A percentile compares a stretch with the other conserved stretches of the same genome.
Conservation (phyloP, 164 flowering plant genomes). For the Hamamelis virginiana region DNA sequence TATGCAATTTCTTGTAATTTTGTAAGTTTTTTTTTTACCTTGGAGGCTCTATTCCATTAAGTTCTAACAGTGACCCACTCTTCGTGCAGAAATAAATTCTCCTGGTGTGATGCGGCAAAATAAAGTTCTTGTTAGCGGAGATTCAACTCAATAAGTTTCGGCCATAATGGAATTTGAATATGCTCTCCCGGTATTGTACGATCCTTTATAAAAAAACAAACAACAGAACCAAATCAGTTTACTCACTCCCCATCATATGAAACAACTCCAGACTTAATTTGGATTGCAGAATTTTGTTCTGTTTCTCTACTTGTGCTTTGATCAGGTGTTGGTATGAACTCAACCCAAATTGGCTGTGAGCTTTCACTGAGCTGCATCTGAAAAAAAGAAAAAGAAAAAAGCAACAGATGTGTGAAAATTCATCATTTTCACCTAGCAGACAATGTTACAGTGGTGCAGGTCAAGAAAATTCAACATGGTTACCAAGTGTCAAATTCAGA, state of each 20-base stretch:
- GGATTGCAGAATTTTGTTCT: constrained; percentile 31
- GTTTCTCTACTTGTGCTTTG: constrained; percentile 26
- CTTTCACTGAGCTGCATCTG: constrained; percentile 67
- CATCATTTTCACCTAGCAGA: too few relatives aligned
- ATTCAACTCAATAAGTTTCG: background rate
- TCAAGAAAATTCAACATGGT: too few relatives aligned
- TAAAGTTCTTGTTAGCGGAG: constrained; percentile 7
- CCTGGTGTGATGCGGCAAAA: constrained; percentile 37
- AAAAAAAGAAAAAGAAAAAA: background rate
- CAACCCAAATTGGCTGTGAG: constrained; percentile 69
- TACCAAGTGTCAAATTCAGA: too few relatives aligned
- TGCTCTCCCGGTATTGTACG: background rate
- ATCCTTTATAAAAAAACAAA: background rate
- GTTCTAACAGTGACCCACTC: constrained; percentile 62
- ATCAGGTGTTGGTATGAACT: constrained; percentile 32
- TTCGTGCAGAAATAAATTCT: constrained; percentile 65
- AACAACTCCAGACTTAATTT: constrained; percentile 57
- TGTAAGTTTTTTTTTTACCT: constrained; percentile 40
- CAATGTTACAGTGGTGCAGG: too few relatives aligned
- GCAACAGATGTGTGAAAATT: too few relatives aligned
- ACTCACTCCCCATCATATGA: constrained; percentile 71
- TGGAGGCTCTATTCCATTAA: constrained; percentile 45
- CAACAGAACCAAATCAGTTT: constrained; percentile 7
- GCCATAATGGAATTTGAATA: background rate
- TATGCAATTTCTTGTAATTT: background rate